These are phyloP conservation scores for Saturnispora serradocipensis DNA, from an alignment of 805 yeast species.

Conservation along the genomic window DNA sequence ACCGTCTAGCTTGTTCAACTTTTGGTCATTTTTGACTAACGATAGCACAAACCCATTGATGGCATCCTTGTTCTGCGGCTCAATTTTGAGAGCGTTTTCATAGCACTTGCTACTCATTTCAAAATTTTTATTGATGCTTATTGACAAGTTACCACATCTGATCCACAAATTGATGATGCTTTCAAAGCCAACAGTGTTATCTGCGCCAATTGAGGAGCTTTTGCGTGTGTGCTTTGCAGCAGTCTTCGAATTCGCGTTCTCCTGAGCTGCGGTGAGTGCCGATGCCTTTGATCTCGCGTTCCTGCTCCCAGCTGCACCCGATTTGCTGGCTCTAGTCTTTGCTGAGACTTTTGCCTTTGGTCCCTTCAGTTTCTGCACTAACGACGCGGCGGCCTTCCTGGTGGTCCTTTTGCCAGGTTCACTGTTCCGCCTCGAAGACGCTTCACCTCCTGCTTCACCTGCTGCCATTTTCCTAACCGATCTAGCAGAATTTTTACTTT, in stretches of 20 bases:
- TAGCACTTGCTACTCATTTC: conserved; percentile 35
- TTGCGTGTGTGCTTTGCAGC: neutral
- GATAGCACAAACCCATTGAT: conserved; percentile 36
- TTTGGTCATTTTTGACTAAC: conserved; percentile 4
- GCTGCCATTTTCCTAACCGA: neutral
- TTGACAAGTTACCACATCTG: conserved; percentile 38
- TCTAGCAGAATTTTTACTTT: neutral
- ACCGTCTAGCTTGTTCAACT: neutral
- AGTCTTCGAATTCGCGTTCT: neutral
- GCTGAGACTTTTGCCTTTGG: neutral
- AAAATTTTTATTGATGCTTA: conserved; percentile 29
- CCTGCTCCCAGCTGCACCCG: neutral
- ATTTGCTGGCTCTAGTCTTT: neutral
- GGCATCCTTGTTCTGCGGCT: conserved; percentile 33
- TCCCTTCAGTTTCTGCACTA: neutral
- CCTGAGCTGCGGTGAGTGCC: neutral
- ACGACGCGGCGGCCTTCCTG: neutral
- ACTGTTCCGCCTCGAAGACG: neutral
- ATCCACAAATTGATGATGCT: conserved; percentile 32
- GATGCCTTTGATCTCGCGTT: neutral
- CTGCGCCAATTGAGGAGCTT: neutral
- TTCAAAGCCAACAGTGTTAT: too few species aligned
- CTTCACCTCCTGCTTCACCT: neutral
- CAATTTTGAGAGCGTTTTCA: conserved; percentile 34
- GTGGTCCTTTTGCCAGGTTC: neutral